Percentiles rank a stretch among this genome's conserved stretches.
phyloP scores from a whole-genome alignment of 208 protist species.

The Acanthamoeba castellanii region DNA sequence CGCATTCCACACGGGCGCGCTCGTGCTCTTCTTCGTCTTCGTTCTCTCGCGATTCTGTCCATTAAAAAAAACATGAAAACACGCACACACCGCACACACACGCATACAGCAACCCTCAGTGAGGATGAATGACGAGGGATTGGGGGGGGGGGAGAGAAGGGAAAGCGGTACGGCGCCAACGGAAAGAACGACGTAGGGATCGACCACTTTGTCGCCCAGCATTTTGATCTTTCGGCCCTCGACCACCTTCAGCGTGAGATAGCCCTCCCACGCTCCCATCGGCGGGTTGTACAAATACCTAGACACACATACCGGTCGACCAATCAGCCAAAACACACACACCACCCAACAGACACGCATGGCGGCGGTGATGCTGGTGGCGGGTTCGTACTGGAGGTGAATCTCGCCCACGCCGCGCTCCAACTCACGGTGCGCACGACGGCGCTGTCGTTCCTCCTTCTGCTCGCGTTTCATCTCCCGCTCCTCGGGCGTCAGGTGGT shows the following conservation, averaged over 20 bases:
- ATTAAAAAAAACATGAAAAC: neutral
- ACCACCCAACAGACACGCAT: neutral
- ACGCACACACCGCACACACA: neutral
- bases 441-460: constrained; percentile 30
- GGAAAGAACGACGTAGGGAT: constrained; percentile 8
- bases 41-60: constrained; percentile 19
- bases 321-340: neutral
- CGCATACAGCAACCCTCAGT: neutral
- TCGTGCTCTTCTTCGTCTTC: constrained; percentile 43
- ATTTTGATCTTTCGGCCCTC: constrained; percentile 40
- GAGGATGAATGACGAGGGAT: neutral
- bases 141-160: neutral
- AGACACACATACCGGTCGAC: too few relatives aligned
- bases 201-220: neutral
- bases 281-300: constrained; percentile 32
- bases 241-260: constrained; percentile 3
- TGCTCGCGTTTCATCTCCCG: neutral
- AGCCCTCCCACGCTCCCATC: constrained; percentile 28
- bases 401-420: constrained; percentile 17
- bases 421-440: neutral
- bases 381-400: neutral
- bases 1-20: neutral
- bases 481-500: neutral
- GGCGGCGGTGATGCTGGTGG: neutral
- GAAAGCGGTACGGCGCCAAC: neutral